Percentiles rank a stretch among this genome's conserved stretches.
Evolutionary conservation across 495 filamentous ascomycete species (phyloP).

Genomic region (Collariella sp.): DNA sequence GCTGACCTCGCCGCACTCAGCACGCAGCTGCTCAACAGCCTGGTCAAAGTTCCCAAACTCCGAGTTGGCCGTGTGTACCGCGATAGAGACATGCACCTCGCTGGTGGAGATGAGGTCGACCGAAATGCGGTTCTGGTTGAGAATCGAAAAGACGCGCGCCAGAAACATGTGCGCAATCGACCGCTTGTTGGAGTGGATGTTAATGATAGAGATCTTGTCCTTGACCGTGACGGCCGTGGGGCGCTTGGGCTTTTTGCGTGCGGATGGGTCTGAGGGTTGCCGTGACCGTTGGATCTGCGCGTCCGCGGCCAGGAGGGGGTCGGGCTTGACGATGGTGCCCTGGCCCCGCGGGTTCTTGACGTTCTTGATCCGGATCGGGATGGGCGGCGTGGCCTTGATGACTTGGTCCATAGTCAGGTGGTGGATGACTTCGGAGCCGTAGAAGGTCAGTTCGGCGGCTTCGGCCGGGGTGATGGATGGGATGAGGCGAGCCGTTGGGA

Average conservation of each 20-base stretch:
- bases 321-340: slow-evolving; percentile 76
- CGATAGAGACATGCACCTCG: slow-evolving; percentile 94
- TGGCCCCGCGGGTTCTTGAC: slow-evolving; percentile 85
- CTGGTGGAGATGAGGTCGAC: slow-evolving; percentile 90
- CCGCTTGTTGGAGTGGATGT: slow-evolving; percentile 89
- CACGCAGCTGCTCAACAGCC: slow-evolving; percentile 55
- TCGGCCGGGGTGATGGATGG: slow-evolving; percentile 75
- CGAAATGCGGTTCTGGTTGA: slow-evolving; percentile 68
- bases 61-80: slow-evolving; percentile 69
- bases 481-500: slow-evolving; percentile 72
- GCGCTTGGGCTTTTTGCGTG: slow-evolving; percentile 33
- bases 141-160: slow-evolving; percentile 76
- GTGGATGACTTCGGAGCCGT: slow-evolving; percentile 93
- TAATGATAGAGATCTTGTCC: slow-evolving; percentile 82
- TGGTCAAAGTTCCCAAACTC: slow-evolving; percentile 55
- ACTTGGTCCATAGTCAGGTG: slow-evolving; percentile 98
- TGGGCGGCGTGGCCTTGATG: slow-evolving; percentile 71
- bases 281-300: slow-evolving; percentile 39
- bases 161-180: slow-evolving; percentile 74
- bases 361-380: slow-evolving; percentile 96
- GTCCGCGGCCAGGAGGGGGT: slow-evolving; percentile 37
- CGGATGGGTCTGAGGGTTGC: slow-evolving; percentile 34
- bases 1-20: slow-evolving; percentile 73
- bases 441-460: slow-evolving; percentile 85
- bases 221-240: slow-evolving; percentile 97